These are phyloP conservation scores for Fusarium devonianum DNA, from an alignment of 2,329 filamentous ascomycete genomes.

Conservation along the genomic window DNA sequence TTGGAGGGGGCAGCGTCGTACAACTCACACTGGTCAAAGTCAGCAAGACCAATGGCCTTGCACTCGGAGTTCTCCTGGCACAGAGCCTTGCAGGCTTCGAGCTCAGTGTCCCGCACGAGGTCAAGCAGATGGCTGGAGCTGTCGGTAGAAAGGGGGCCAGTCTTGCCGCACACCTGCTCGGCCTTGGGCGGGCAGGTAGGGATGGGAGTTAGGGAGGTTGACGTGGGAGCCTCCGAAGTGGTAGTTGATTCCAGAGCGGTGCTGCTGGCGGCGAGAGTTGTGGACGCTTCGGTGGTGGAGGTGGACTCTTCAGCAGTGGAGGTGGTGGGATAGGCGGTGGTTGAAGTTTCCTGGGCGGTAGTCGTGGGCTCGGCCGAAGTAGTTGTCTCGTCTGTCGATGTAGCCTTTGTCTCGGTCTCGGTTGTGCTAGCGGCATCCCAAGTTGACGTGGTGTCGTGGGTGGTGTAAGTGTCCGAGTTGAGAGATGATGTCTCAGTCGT, in stretches of 20 bases:
- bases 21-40: constrained; percentile 22
- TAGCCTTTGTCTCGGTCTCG: neutral
- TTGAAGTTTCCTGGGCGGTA: neutral
- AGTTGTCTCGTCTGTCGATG: neutral
- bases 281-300: constrained; percentile 9
- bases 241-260: constrained; percentile 22
- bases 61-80: constrained; percentile 11
- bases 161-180: constrained; percentile 14
- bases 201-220: constrained; percentile 11
- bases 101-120: neutral
- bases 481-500: neutral
- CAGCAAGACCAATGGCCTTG: constrained; percentile 15
- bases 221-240: constrained; percentile 15
- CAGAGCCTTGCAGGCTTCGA: constrained; percentile 12
- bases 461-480: neutral
- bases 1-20: constrained; percentile 11
- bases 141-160: constrained; percentile 1
- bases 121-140: constrained; percentile 3
- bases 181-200: constrained; percentile 9
- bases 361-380: neutral
- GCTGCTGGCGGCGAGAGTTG: neutral
- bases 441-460: neutral
- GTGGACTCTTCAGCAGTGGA: neutral
- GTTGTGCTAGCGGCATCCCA: neutral
- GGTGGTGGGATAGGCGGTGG: neutral